Evolutionary conservation across 306 rosid genomes (phyloP).

Genomic region (Vigna angularis): DNA sequence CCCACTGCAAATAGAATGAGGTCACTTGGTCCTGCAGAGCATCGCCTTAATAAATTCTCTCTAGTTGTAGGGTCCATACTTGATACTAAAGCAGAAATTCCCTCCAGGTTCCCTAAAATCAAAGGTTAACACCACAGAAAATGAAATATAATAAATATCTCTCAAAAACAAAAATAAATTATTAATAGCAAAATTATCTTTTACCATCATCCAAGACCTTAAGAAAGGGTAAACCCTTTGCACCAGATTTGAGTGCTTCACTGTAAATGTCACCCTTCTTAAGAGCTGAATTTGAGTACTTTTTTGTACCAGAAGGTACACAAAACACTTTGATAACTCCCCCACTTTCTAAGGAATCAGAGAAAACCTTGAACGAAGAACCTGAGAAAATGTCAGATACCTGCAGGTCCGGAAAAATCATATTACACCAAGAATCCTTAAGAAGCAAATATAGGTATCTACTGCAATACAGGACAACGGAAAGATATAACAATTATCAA

Average conservation of each 20-base stretch:
- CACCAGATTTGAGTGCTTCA: slow-evolving; percentile 86
- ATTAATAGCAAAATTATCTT: slow-evolving; percentile 14
- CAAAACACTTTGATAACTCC: slow-evolving; percentile 83
- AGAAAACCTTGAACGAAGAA: slow-evolving; percentile 82
- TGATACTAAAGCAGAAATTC: slow-evolving; percentile 80
- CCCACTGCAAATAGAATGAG: slow-evolving; percentile 87
- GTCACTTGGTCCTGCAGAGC: slow-evolving; percentile 76
- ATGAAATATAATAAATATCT: slow-evolving; percentile 30
- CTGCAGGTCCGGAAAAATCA: slow-evolving; percentile 53
- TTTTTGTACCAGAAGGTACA: slow-evolving; percentile 79
- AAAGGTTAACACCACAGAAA: slow-evolving; percentile 38
- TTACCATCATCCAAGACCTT: slow-evolving; percentile 86
- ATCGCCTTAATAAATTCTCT: slow-evolving; percentile 58
- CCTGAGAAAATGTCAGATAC: slow-evolving; percentile 82
- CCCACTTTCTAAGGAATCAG: slow-evolving; percentile 75
- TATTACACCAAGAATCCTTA: slow-evolving; percentile 31
- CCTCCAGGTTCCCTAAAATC: slow-evolving; percentile 76
- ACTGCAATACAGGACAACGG: slow-evolving; percentile 12
- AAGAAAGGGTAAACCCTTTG: slow-evolving; percentile 91
- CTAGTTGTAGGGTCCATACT: slow-evolving; percentile 69
- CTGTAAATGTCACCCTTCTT: slow-evolving; percentile 83
- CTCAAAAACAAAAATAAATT: slow-evolving; percentile 10
- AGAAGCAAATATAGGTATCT: slow-evolving; percentile 36
- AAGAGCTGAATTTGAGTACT: slow-evolving; percentile 87
- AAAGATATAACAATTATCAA: slow-evolving; percentile 20